Percentiles rank a stretch among this genome's conserved stretches.
Conservation (phyloP, 805 yeast species). For the Lachancea sp. region DNA sequence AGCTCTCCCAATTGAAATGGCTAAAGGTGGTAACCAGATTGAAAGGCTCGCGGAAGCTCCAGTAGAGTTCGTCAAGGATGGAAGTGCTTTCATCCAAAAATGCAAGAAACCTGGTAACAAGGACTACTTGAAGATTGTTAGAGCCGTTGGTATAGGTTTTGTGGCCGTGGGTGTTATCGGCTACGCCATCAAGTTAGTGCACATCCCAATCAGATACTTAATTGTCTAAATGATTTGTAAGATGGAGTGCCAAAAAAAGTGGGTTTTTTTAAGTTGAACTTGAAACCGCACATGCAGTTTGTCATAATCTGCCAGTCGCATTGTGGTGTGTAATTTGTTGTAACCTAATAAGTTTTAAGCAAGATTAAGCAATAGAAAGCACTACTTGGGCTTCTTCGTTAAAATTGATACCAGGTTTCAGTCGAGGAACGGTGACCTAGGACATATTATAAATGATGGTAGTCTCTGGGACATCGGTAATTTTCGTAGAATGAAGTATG, state of each 20-base stretch:
- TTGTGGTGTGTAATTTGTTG: constrained; percentile 1
- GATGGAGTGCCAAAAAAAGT: not conserved
- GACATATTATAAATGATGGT: no score
- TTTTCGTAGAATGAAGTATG: no score
- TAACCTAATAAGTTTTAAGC: constrained; percentile 1
- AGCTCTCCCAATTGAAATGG: constrained; percentile 13
- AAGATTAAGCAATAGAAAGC: no score
- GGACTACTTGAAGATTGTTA: constrained; percentile 81
- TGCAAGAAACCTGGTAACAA: constrained; percentile 89
- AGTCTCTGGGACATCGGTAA: no score
- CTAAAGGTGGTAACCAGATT: constrained; percentile 27
- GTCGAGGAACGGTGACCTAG: no score
- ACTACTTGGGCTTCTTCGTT: no score
- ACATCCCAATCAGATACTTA: constrained; percentile 93
- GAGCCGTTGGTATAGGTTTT: constrained; percentile 96
- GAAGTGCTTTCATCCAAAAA: constrained; percentile 77
- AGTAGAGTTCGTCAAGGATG: constrained; percentile 85
- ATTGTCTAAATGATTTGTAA: constrained; percentile 51
- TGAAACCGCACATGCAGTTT: constrained; percentile 5
- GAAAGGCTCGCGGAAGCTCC: constrained; percentile 83
- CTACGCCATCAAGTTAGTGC: constrained; percentile 86
- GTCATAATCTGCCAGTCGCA: not conserved
- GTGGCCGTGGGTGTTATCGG: constrained; percentile 98
- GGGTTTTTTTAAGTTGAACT: constrained; percentile 10
- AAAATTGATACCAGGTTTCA: no score